A percentile compares a stretch with the other conserved stretches of the same genome.
Conservation (phyloP, 1,284 basidiomycete species). For the Leccinum subspadiceum region DNA sequence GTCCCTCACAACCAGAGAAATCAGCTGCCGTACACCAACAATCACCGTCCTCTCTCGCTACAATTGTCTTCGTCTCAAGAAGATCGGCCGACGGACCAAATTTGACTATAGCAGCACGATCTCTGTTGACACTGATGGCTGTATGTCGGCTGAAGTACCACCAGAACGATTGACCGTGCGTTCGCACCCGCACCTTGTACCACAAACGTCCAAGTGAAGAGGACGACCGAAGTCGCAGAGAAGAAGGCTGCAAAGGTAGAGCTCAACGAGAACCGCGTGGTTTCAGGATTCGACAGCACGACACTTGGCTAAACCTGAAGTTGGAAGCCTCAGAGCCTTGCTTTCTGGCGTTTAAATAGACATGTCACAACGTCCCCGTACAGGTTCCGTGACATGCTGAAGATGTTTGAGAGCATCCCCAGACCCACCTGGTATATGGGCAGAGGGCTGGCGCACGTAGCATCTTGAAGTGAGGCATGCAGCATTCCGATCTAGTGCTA, state of each 20-base stretch:
- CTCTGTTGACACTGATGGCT: slow-evolving; percentile 8
- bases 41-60: neutral
- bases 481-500: neutral
- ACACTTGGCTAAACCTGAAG: neutral
- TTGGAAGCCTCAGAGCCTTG: neutral
- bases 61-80: neutral
- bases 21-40: neutral
- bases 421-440: neutral
- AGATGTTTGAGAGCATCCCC: neutral
- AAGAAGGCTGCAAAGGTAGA: neutral
- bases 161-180: neutral
- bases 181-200: slow-evolving; percentile 13
- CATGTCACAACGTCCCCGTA: neutral
- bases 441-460: neutral
- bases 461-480: slow-evolving; percentile 3
- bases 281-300: neutral
- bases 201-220: slow-evolving; percentile 9
- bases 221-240: neutral
- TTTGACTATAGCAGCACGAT: neutral
- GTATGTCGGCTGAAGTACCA: neutral
- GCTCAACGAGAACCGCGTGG: slow-evolving; percentile 8
- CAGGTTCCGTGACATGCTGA: neutral
- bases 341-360: slow-evolving; percentile 1
- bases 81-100: slow-evolving; percentile 2
- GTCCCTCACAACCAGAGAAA: neutral